These are phyloP conservation scores for Skeletonema potamos DNA, from an alignment of 108 stramenopile species.

Conservation along the genomic window DNA sequence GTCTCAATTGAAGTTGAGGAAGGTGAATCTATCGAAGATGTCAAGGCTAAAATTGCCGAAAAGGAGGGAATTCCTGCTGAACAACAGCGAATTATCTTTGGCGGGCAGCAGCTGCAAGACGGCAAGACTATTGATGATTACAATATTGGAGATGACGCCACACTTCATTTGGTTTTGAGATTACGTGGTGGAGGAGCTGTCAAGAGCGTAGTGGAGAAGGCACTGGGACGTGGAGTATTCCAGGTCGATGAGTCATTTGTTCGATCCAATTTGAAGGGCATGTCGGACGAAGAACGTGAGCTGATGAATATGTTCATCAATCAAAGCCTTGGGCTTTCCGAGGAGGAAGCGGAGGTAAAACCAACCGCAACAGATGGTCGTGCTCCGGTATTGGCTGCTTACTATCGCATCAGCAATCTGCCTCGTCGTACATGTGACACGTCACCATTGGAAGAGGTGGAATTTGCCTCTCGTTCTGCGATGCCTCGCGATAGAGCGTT, in stretches of 20 bases:
- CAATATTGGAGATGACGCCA: conserved; percentile 94
- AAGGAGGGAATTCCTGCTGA: conserved; percentile 97
- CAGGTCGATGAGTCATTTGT: conserved; percentile 85
- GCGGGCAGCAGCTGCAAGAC: conserved; percentile 97
- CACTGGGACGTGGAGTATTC: conserved; percentile 52
- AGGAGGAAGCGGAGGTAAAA: conserved; percentile 14
- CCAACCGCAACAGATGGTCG: conserved; percentile 24
- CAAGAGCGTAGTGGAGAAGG: conserved; percentile 29
- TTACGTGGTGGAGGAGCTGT: conserved; percentile 62
- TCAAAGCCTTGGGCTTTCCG: conserved; percentile 45
- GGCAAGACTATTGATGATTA: conserved; percentile 95
- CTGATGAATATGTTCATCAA: conserved; percentile 78
- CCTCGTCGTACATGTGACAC: conserved; percentile 51
- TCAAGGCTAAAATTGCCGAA: conserved; percentile 96
- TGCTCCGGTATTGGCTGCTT: conserved; percentile 52
- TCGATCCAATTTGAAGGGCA: conserved; percentile 55
- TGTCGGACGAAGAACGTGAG: conserved; percentile 66
- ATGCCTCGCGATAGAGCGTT: conserved; percentile 57
- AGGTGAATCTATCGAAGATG: conserved; percentile 96
- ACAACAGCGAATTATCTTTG: conserved; percentile 95
- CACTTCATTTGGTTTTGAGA: conserved; percentile 91
- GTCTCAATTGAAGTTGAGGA: conserved; percentile 97
- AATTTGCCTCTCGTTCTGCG: conserved; percentile 38
- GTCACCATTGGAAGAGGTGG: conserved; percentile 53
- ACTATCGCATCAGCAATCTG: conserved; percentile 63